phyloP scores from a whole-genome alignment of 2,329 filamentous ascomycete species.

The Tolypocladium pustulatum region DNA sequence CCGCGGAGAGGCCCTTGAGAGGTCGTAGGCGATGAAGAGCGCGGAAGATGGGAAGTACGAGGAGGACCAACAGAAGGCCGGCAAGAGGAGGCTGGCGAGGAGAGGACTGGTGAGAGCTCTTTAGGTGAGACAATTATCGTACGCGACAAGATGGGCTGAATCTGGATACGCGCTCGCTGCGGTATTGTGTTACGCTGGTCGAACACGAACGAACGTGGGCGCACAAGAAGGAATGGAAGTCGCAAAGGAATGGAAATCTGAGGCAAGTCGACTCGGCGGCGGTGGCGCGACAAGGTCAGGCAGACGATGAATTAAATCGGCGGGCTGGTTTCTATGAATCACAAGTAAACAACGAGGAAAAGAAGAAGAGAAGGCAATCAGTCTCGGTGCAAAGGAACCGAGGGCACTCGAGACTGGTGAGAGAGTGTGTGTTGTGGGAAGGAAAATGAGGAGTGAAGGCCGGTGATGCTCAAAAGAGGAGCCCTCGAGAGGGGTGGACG shows the following conservation, averaged over 20 bases:
- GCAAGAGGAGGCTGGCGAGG: neutral
- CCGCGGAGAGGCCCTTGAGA: neutral
- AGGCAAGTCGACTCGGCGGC: neutral
- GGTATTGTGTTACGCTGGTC: neutral
- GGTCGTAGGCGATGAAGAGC: neutral
- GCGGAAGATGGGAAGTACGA: neutral
- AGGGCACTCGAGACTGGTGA: neutral
- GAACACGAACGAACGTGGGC: neutral
- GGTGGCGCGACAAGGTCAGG: neutral
- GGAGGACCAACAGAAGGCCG: neutral
- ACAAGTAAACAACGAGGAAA: neutral
- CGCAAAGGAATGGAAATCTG: neutral
- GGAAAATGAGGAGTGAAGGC: neutral
- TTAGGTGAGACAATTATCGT: neutral
- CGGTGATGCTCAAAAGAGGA: neutral
- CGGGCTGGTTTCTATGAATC: neutral
- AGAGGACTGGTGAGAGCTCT: neutral
- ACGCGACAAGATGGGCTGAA: neutral
- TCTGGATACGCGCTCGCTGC: neutral
- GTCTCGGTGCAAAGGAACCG: neutral
- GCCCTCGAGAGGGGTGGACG: neutral
- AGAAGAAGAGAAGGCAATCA: neutral
- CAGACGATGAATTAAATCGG: no score
- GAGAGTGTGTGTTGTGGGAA: neutral
- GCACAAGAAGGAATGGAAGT: neutral